A percentile compares a stretch with the other conserved stretches of the same genome.
These are phyloP conservation scores for Pontederia paniculata DNA, from an alignment of 176 grass and related monocot genomes.

Conservation along the genomic window DNA sequence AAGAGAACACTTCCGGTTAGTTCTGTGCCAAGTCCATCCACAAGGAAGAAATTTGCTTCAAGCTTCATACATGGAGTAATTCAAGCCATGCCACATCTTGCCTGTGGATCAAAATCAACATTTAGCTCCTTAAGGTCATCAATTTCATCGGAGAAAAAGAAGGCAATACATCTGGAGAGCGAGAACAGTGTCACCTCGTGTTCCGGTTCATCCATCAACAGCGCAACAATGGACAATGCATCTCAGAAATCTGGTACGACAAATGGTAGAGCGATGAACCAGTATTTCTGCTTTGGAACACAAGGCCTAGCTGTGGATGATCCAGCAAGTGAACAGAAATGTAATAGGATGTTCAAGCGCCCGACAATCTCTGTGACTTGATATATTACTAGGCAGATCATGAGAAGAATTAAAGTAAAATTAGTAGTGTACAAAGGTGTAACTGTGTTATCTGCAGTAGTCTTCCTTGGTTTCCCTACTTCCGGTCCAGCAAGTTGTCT, in stretches of 20 bases:
- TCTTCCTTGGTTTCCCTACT: too few species aligned
- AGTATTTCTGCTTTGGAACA: conserved; percentile 67
- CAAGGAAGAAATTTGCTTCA: conserved; percentile 58
- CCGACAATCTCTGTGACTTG: conserved; percentile 37
- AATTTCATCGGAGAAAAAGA: conserved; percentile 34
- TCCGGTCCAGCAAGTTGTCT: too few species aligned
- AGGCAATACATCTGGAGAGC: not conserved
- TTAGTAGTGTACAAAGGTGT: too few species aligned
- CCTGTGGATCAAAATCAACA: not conserved
- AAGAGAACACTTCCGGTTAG: conserved; percentile 56
- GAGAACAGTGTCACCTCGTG: conserved; percentile 38
- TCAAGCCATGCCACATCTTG: conserved; percentile 71
- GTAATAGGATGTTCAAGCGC: conserved; percentile 43
- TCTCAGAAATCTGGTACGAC: conserved; percentile 26
- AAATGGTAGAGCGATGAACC: conserved; percentile 57
- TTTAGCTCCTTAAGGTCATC: conserved; percentile 20
- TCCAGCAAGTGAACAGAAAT: conserved; percentile 38
- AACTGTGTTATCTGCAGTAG: too few species aligned
- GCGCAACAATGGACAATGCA: conserved; percentile 9
- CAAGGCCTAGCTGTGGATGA: conserved; percentile 55
- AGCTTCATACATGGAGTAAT: conserved; percentile 68
- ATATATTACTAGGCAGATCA: conserved; percentile 3
- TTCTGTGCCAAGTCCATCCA: conserved; percentile 35
- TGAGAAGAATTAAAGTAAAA: too few species aligned
- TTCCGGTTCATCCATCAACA: conserved; percentile 44